A percentile compares a stretch with the other conserved stretches of the same genome.
Evolutionary conservation across 169 alveolate species (phyloP).

Genomic region (Sarcocystis neurona): DNA sequence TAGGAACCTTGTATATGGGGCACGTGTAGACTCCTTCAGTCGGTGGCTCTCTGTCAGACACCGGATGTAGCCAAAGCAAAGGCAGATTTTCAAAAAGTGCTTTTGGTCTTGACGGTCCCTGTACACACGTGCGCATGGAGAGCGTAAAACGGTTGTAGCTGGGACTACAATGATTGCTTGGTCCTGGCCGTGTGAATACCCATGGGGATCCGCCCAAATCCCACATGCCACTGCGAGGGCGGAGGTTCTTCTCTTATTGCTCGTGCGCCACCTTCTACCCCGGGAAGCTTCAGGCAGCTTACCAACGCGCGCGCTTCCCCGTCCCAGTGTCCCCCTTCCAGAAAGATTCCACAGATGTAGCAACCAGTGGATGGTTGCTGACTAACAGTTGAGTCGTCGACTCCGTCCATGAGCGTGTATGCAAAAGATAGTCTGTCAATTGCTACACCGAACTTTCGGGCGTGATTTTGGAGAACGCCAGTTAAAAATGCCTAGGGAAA

Average conservation of each 20-base stretch:
- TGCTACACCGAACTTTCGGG: slow-evolving; percentile 88
- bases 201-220: no score
- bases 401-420: slow-evolving; percentile 70
- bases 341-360: slow-evolving; percentile 86
- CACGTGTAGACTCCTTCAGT: slow-evolving; percentile 80
- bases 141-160: no score
- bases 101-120: slow-evolving; percentile 80
- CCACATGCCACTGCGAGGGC: no score
- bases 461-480: slow-evolving; percentile 89
- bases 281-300: slow-evolving; percentile 50
- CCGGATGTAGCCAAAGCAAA: slow-evolving; percentile 87
- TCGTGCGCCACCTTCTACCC: neutral
- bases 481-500: slow-evolving; percentile 90
- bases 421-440: slow-evolving; percentile 89
- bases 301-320: slow-evolving; percentile 50
- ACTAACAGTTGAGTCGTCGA: slow-evolving; percentile 22
- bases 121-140: slow-evolving; percentile 68
- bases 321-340: slow-evolving; percentile 93
- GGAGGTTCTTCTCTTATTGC: no score
- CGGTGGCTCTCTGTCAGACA: slow-evolving; percentile 80
- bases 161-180: no score
- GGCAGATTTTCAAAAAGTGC: slow-evolving; percentile 91
- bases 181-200: no score
- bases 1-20: slow-evolving; percentile 88
- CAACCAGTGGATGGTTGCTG: slow-evolving; percentile 84